Conservation (phyloP, 768 basidiomycete species). For the Kwoniella sp. region DNA sequence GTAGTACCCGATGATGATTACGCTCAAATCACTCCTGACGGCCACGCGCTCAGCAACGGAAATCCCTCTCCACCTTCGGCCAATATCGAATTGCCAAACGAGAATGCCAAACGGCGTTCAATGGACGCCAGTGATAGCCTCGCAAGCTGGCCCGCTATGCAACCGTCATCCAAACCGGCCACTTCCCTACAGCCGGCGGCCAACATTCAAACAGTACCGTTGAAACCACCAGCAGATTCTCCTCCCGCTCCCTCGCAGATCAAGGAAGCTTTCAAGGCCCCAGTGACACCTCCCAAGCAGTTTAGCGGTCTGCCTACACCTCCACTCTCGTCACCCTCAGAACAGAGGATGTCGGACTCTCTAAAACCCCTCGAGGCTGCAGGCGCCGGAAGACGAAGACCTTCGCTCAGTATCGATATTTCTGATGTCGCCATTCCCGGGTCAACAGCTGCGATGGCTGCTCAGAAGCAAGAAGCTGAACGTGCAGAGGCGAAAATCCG, state of each 20-base stretch:
- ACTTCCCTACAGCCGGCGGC: not conserved
- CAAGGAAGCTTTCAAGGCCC: not conserved
- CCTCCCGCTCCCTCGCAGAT: slow-evolving; percentile 5
- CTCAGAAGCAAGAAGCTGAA: slow-evolving; percentile 13
- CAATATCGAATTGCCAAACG: slow-evolving; percentile 11
- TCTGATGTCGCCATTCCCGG: slow-evolving; percentile 20
- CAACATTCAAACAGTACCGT: not conserved
- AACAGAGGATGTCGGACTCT: not conserved
- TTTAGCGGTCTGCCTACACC: slow-evolving; percentile 11
- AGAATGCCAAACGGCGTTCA: slow-evolving; percentile 32
- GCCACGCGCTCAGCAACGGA: slow-evolving; percentile 16
- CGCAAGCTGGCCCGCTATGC: slow-evolving; percentile 24
- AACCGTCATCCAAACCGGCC: slow-evolving; percentile 10
- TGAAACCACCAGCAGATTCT: not conserved
- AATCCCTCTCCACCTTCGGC: slow-evolving; percentile 1
- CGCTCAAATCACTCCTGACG: slow-evolving; percentile 43
- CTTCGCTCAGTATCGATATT: slow-evolving; percentile 24
- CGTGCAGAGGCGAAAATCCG: not conserved
- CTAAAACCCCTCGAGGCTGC: slow-evolving; percentile 6
- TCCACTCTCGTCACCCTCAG: not conserved
- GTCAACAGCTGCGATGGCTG: slow-evolving; percentile 13
- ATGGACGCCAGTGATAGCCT: slow-evolving; percentile 10
- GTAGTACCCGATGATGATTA: slow-evolving; percentile 37
- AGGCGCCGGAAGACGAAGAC: slow-evolving; percentile 11
- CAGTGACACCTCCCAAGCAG: slow-evolving; percentile 11